Evolutionary conservation across 108 stramenopile genomes (phyloP).

Genomic region (Asterionellopsis glacialis): DNA sequence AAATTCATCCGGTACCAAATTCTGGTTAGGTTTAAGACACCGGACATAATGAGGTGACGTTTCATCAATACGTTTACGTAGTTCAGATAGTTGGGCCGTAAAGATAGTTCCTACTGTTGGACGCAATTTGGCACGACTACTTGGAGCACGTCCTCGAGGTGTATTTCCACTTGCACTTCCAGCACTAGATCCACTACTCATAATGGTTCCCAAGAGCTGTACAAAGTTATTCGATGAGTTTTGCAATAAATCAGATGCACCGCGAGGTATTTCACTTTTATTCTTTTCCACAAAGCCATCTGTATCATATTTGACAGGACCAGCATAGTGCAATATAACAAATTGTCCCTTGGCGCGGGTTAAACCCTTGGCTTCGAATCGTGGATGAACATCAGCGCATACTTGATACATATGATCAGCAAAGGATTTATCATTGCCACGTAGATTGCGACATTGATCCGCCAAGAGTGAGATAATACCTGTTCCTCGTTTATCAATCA

Average conservation of each 20-base stretch:
- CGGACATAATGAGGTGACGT: conserved; percentile 97
- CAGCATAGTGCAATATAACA: conserved; percentile 70
- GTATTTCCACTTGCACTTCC: not conserved
- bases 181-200: not conserved
- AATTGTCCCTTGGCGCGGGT: conserved; percentile 40
- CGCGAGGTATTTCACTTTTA: conserved; percentile 57
- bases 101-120: conserved; percentile 82
- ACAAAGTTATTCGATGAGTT: conserved; percentile 32
- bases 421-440: conserved; percentile 36
- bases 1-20: conserved; percentile 64
- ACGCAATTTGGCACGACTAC: conserved; percentile 5
- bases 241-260: conserved; percentile 36
- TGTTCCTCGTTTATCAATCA: conserved; percentile 78
- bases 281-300: conserved; percentile 69
- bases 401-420: conserved; percentile 31
- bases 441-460: conserved; percentile 60
- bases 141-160: not conserved
- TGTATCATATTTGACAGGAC: conserved; percentile 55
- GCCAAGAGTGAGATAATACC: conserved; percentile 70
- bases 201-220: conserved; percentile 11
- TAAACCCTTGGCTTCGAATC: conserved; percentile 39
- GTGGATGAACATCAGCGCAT: conserved; percentile 23
- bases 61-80: conserved; percentile 84
- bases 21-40: conserved; percentile 98
- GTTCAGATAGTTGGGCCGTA: conserved; percentile 74